Evolutionary conservation across 2,329 filamentous ascomycete species (phyloP), one percentile per base, ranked within the genome.

Genomic region (Aureobasidium sp.): DNA sequence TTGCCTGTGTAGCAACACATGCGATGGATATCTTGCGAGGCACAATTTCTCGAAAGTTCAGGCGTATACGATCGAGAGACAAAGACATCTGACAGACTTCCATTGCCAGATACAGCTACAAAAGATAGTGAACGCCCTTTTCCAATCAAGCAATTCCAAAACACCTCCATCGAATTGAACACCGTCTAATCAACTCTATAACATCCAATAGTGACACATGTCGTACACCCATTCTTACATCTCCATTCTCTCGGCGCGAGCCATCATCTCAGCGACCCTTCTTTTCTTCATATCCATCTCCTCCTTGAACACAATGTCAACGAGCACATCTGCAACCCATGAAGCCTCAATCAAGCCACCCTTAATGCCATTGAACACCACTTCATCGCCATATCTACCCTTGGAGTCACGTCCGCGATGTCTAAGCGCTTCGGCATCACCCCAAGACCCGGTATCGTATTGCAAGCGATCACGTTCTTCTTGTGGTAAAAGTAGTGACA

Each of bases 381-480:
- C 60, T 39, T 64, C 62, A 7, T 61, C 62, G 15, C 63, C 65
- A 37, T 66, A 56, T 22, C 63, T 53, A 15, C 63, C 64, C 35
- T 63, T 64, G 15, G 53, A 54, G 29, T 65, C 63, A 31, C 48
- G 57, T 12, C 64, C 64, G 4, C 49, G 60, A 33, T 58, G 52
- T 39, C 60, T 60, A 12, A 53, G 27, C 14, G 64, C 64, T 19
- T 60, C 49, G 12, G 60, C 62, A 59, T 67, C 68, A 35, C 71
- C 58, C 60, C 68, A 65, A 29, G 49, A 56, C 12, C 68, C 68
- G 1, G 63, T 61, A 5, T 63, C 63, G 44, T 72, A 71, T 1
- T 70, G 70, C n/a, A 74, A 54, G n/a, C 64, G 62, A 22, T 67
- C 67, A 0, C 72, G 65, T 49, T 73, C 70, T 1, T 68, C 69